A percentile compares a stretch with the other conserved stretches of the same genome.
Conservation (phyloP, 371 early-diverging fungal species). For the Apophysomyces trapeziformis region DNA sequence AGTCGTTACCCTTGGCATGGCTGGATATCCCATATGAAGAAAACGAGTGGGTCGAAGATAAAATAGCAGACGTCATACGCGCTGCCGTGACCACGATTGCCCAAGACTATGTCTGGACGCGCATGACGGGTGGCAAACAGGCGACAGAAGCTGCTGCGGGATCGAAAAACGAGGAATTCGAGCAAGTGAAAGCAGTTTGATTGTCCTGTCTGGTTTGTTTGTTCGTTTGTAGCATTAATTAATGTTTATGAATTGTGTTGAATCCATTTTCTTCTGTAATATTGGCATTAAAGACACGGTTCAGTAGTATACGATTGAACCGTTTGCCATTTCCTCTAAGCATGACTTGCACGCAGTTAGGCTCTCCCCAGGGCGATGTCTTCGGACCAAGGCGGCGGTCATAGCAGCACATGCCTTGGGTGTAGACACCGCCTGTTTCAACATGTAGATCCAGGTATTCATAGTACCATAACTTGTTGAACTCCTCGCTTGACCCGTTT, state of each 20-base stretch:
- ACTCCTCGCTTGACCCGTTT: conserved; percentile 16
- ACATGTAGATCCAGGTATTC: conserved; percentile 50
- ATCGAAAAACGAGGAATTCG: not conserved
- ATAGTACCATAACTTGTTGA: conserved; percentile 28
- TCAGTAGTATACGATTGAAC: conserved; percentile 27
- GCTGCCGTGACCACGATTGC: conserved; percentile 63
- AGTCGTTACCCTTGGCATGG: conserved; percentile 63
- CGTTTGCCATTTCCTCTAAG: conserved; percentile 37
- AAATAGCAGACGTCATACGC: conserved; percentile 62
- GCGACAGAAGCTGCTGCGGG: conserved; percentile 16
- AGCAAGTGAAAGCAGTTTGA: not conserved
- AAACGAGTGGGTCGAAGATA: conserved; percentile 73
- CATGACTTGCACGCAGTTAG: conserved; percentile 45
- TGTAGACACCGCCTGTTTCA: conserved; percentile 49
- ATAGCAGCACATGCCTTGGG: conserved; percentile 52
- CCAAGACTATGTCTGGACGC: conserved; percentile 73
- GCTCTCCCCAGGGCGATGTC: conserved; percentile 17
- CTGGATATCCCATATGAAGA: conserved; percentile 67
- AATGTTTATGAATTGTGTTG: not conserved
- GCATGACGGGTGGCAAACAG: conserved; percentile 54
- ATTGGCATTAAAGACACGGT: conserved; percentile 22
- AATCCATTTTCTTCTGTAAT: not conserved
- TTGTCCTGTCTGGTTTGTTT: not conserved
- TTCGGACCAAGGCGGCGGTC: conserved; percentile 34
- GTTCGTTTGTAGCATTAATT: not conserved